Evolutionary conservation across 1,139 yeast species (phyloP).

Genomic region (Saccharomyces hybrid): DNA sequence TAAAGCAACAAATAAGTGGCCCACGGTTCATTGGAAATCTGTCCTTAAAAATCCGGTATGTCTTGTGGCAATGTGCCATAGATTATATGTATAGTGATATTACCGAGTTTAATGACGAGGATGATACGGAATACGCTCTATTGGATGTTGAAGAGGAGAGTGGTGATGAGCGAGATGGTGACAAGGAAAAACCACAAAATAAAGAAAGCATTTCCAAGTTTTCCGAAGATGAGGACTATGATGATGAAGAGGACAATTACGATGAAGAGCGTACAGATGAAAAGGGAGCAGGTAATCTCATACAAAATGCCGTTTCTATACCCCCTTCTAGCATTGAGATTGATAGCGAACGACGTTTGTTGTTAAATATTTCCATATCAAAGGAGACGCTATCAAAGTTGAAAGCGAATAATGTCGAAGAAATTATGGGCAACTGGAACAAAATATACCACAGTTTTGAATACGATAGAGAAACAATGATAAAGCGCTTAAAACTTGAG

Average conservation of each 20-base stretch:
- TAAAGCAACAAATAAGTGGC: conserved; percentile 40
- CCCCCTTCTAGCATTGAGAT: conserved; percentile 10
- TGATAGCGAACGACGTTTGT: conserved; percentile 12
- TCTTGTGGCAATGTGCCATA: conserved; percentile 68
- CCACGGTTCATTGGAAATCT: conserved; percentile 44
- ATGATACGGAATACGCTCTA: conserved; percentile 12
- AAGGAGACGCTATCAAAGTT: conserved; percentile 24
- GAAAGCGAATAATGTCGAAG: conserved; percentile 24
- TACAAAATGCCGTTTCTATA: conserved; percentile 23
- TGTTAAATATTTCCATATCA: conserved; percentile 29
- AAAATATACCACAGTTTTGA: conserved; percentile 81
- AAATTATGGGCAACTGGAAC: conserved; percentile 40
- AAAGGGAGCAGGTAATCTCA: conserved; percentile 11
- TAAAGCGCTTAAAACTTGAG: conserved; percentile 71
- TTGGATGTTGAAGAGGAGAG: conserved; percentile 13
- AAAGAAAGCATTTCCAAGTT: conserved; percentile 15
- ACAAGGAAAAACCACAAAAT: conserved; percentile 2
- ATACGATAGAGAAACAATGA: conserved; percentile 67
- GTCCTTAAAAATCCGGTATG: conserved; percentile 58
- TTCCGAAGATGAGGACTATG: conserved; percentile 12
- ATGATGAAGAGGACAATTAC: conserved; percentile 22
- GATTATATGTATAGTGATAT: conserved; percentile 40
- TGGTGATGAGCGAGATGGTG: neutral
- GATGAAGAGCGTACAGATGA: conserved; percentile 29
- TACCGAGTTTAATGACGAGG: conserved; percentile 22